Evolutionary conservation across 1,139 yeast genomes (phyloP).

Genomic region (Saccharomyces hybrid): DNA sequence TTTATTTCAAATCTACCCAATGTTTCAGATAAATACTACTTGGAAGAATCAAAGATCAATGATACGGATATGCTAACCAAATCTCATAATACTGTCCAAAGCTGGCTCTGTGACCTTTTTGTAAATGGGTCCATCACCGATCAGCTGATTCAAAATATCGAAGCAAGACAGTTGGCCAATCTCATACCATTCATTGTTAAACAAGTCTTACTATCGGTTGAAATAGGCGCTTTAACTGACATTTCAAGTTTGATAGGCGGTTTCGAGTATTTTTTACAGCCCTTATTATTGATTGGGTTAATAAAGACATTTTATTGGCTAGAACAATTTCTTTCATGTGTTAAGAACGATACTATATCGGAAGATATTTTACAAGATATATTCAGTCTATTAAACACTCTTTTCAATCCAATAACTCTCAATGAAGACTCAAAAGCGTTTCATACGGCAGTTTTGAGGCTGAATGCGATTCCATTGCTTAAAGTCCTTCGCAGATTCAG

Average conservation of each 20-base stretch:
- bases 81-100: constrained; percentile 44
- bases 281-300: constrained; percentile 36
- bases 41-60: constrained; percentile 11
- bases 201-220: constrained; percentile 61
- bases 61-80: constrained; percentile 15
- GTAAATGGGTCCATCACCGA: constrained; percentile 86
- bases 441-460: constrained; percentile 25
- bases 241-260: constrained; percentile 40
- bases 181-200: constrained; percentile 68
- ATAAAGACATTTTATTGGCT: constrained; percentile 29
- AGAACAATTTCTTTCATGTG: constrained; percentile 23
- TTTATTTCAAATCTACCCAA: constrained; percentile 23
- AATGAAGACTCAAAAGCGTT: constrained; percentile 29
- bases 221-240: constrained; percentile 44
- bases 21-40: constrained; percentile 20
- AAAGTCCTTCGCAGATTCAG: constrained; percentile 23
- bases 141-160: constrained; percentile 60
- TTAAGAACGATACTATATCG: constrained; percentile 16
- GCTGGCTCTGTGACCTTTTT: constrained; percentile 77
- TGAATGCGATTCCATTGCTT: constrained; percentile 24
- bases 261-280: constrained; percentile 57
- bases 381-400: constrained; percentile 20
- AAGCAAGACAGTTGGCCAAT: constrained; percentile 59
- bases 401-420: constrained; percentile 24
- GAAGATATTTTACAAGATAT: constrained; percentile 20